These are phyloP conservation scores for Cyclotella choctawhatcheeana DNA, from an alignment of 108 stramenopile species.

Conservation along the genomic window DNA sequence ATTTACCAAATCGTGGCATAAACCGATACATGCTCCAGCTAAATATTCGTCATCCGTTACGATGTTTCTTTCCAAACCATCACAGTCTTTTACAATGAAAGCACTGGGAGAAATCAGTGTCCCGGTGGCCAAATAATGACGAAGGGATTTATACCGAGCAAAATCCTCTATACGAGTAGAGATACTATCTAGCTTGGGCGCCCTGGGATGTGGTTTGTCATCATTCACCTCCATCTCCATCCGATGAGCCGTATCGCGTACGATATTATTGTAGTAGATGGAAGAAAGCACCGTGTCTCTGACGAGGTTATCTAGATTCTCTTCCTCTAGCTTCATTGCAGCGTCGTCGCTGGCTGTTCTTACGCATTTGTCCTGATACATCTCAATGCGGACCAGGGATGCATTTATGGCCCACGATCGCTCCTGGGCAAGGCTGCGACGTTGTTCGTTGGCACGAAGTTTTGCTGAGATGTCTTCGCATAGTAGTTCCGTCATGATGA, in stretches of 20 bases:
- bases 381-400: slow-evolving; percentile 44
- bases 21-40: slow-evolving; percentile 74
- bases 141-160: slow-evolving; percentile 61
- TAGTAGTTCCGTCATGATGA: neutral
- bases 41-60: slow-evolving; percentile 86
- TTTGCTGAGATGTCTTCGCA: neutral
- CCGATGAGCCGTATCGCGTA: slow-evolving; percentile 7
- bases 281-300: slow-evolving; percentile 18
- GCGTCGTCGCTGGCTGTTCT: neutral
- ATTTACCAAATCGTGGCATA: slow-evolving; percentile 69
- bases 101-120: slow-evolving; percentile 37
- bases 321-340: slow-evolving; percentile 19
- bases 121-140: slow-evolving; percentile 62
- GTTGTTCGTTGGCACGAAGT: slow-evolving; percentile 28
- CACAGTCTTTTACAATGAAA: neutral
- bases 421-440: slow-evolving; percentile 55
- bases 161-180: slow-evolving; percentile 66
- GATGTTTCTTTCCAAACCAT: slow-evolving; percentile 21
- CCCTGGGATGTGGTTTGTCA: slow-evolving; percentile 29
- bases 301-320: slow-evolving; percentile 21
- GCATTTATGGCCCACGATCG: slow-evolving; percentile 59
- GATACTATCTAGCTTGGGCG: slow-evolving; percentile 57
- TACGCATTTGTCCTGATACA: slow-evolving; percentile 38
- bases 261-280: slow-evolving; percentile 29
- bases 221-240: slow-evolving; percentile 5